These are phyloP conservation scores for Irpex sp. DNA, from an alignment of 1,284 basidiomycete species.

Conservation along the genomic window DNA sequence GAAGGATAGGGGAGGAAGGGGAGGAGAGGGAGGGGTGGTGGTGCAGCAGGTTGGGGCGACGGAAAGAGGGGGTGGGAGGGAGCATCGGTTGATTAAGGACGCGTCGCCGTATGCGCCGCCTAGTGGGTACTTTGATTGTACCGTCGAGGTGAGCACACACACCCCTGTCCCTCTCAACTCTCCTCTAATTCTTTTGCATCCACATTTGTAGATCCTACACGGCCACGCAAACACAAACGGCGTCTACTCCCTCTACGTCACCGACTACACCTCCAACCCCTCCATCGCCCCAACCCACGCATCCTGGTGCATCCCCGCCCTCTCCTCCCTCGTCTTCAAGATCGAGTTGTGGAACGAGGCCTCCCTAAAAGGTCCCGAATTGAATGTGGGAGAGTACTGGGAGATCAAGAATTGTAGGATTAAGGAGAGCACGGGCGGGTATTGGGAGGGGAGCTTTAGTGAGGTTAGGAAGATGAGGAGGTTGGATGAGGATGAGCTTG, in stretches of 20 bases:
- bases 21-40: conserved; percentile 17
- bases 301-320: conserved; percentile 41
- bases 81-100: conserved; percentile 49
- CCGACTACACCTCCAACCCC: conserved; percentile 55
- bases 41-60: conserved; percentile 18
- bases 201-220: conserved; percentile 49
- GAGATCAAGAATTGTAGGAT: conserved; percentile 51
- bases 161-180: too few relatives aligned
- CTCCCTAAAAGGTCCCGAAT: conserved; percentile 30
- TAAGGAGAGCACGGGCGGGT: conserved; percentile 32
- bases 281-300: conserved; percentile 27
- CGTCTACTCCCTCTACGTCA: conserved; percentile 53
- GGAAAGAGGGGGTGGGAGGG: conserved; percentile 17
- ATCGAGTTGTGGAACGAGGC: conserved; percentile 56
- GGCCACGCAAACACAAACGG: conserved; percentile 31
- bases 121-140: conserved; percentile 59
- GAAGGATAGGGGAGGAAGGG: neutral
- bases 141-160: conserved; percentile 47
- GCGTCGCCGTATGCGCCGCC: conserved; percentile 34
- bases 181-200: too few relatives aligned
- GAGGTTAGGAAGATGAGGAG: conserved; percentile 39
- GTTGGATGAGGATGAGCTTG: conserved; percentile 36
- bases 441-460: conserved; percentile 47
- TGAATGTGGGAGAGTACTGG: conserved; percentile 50
- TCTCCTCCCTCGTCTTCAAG: conserved; percentile 41